Base-by-base conservation (phyloP, 2,329 filamentous ascomycete genomes). In the Clonostachys chloroleuca region DNA sequence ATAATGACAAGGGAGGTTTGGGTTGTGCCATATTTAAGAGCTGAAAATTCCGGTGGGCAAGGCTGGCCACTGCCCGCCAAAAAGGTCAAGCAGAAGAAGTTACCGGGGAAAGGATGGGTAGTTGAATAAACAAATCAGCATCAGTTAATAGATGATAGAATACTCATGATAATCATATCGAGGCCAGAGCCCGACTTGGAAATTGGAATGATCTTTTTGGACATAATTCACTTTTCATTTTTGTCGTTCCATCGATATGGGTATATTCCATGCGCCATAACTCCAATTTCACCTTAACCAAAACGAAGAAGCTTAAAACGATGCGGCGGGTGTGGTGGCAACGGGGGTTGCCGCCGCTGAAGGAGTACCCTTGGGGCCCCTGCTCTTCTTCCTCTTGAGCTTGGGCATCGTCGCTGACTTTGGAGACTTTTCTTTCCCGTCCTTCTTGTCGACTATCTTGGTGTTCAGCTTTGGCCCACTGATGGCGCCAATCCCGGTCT, bases 51-150 rank as follows among this genome's bases (percentile, higher is more conserved):
- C 0, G 83, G 81, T 1, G 81, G 81, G 1, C 74, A 84, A 55
- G 89, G 90, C 1, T 96, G 92, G 92, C 87, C 89, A 12, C 65
- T 99, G 62, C 87, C 89, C 5, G 84, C 87, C n/a, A 84, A 83
- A 67, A 95, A 88, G 70, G 86, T 97, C 40, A 75, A 82, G 57
- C 92, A 97, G 70, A 84, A 70, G 66, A 90, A 86, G 68, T 80
- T 89, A 49, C 62, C 74, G 1, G 86, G 81, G 37, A 82, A 81
- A 55, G 87, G 86, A 1, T 95, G 91, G 89, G 78, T 87, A 54
- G 80, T 87, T 51, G 85, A 77, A 53, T 81, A 59, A 24, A 40
- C 9, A 30, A 30, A 30, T 30, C 24, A 30, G 24, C 24, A 30
- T 30, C 24, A 30, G 8, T 30, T 30, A 30, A 30, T 30, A 30